Evolutionary conservation across 2,329 filamentous ascomycete species (phyloP).

Genomic region (Ustulina deusta): DNA sequence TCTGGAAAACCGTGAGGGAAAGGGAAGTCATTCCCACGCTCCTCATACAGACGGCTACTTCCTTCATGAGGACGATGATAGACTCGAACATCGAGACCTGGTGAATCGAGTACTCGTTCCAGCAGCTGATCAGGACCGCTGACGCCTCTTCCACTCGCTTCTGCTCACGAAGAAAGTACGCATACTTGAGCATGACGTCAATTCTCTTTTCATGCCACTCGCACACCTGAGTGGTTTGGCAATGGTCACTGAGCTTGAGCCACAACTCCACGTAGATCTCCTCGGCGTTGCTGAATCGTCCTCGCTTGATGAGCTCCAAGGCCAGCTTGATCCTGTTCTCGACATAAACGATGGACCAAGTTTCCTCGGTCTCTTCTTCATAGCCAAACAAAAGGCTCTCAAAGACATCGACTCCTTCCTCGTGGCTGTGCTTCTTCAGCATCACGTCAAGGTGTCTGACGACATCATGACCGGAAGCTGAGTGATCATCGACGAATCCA

Average conservation of each 20-base stretch:
- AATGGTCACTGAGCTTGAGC: constrained; percentile 39
- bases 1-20: constrained; percentile 37
- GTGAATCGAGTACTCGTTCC: constrained; percentile 38
- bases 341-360: constrained; percentile 33
- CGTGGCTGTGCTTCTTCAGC: constrained; percentile 29
- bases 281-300: constrained; percentile 32
- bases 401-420: constrained; percentile 33
- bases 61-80: constrained; percentile 34
- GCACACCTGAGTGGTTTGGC: constrained; percentile 11
- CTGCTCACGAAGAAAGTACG: constrained; percentile 32
- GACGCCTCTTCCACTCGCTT: constrained; percentile 34
- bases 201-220: constrained; percentile 40
- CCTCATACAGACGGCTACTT: constrained; percentile 33
- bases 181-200: constrained; percentile 38
- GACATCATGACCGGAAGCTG: constrained; percentile 12
- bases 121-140: constrained; percentile 36
- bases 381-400: constrained; percentile 35
- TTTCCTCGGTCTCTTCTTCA: constrained; percentile 34
- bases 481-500: constrained; percentile 10
- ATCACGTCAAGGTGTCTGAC: constrained; percentile 34
- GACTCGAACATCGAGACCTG: constrained; percentile 40
- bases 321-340: constrained; percentile 35
- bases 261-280: constrained; percentile 37
- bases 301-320: constrained; percentile 30
- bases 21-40: constrained; percentile 32